Evolutionary conservation across 1,139 yeast genomes (phyloP), one percentile per base, ranked within the genome.

Genomic region (Pichia sp.): DNA sequence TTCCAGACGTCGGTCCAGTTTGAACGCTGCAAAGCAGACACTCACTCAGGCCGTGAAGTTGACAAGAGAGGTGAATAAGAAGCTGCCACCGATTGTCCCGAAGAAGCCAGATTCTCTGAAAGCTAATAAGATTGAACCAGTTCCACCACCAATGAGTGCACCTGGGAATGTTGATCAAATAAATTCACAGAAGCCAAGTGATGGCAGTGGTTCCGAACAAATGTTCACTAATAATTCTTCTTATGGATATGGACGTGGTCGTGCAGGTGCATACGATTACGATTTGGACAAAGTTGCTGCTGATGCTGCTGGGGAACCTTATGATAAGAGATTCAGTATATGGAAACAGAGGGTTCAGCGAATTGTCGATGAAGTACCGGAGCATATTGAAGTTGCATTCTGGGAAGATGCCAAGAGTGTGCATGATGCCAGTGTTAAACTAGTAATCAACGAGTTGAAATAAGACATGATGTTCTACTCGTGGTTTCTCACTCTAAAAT

Each of bases 321-420:
- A n/a, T n/a, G 81, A 75, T 51, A 61, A 55, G 35, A 62, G 55
- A 34, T 76, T 74, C 1, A 70, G 72, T 1, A 45, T 57, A 19
- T 74, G 80, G 78, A 62, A 67, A 22, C 62, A 60, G 29, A 58
- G 74, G 40, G 62, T 69, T 2, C 51, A 63, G 16, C 47, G 55
- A 4, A 66, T 71, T 2, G 44, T 65, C 12, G 56, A 59, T 29
- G 54, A 48, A 15, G 57, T 74, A 30, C 68, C 69, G 12, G 62
- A 61, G 48, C 40, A 50, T 26, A 50, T 56, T 18, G 53, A 48
- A 11, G 47, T 60, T 33, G 49, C 42, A 35, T 52, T 60, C 31
- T 60, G 63, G 61, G 41, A 51, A 44, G 50, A 51, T 32, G 52
- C 53, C 1, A 38, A 45, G 6, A 58, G 51, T 24, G 40, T 58